Percentiles rank a stretch among this genome's conserved stretches.
These are phyloP conservation scores for Quercus glauca DNA, from an alignment of 306 rosid species.

Conservation along the genomic window DNA sequence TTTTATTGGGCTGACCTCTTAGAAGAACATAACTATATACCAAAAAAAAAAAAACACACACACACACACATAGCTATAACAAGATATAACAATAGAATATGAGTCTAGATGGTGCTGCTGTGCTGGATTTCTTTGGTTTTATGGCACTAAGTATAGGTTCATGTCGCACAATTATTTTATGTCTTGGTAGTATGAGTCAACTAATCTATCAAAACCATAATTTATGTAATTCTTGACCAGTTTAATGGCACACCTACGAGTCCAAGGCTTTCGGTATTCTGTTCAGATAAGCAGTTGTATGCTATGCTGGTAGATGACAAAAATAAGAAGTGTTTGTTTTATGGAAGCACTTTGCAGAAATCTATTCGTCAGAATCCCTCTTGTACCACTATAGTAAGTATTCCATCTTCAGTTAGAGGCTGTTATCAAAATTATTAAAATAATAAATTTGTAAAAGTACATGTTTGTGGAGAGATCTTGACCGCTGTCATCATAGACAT, in stretches of 20 bases:
- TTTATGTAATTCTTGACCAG: slow-evolving; percentile 34
- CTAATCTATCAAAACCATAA: neutral
- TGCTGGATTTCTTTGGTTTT: neutral
- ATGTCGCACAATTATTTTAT: neutral
- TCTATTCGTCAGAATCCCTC: slow-evolving; percentile 47
- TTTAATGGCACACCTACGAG: slow-evolving; percentile 64
- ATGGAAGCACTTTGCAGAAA: slow-evolving; percentile 81
- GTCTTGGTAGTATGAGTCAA: neutral
- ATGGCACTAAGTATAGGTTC: neutral
- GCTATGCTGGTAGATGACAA: slow-evolving; percentile 91
- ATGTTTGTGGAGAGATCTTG: neutral
- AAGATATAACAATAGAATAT: neutral
- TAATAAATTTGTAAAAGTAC: neutral
- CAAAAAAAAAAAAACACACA: no score
- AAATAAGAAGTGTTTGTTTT: slow-evolving; percentile 76
- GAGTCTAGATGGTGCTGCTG: neutral
- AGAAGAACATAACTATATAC: no score
- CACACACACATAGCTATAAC: neutral
- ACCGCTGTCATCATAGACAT: neutral
- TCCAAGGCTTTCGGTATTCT: slow-evolving; percentile 93
- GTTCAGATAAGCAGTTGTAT: slow-evolving; percentile 79
- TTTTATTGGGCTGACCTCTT: neutral
- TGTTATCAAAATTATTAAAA: neutral
- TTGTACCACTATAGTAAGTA: slow-evolving; percentile 55
- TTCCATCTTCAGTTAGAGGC: slow-evolving; percentile 10